Base-by-base conservation (phyloP, 2,329 filamentous ascomycete genomes). In the Aspergillus thermomutatus region DNA sequence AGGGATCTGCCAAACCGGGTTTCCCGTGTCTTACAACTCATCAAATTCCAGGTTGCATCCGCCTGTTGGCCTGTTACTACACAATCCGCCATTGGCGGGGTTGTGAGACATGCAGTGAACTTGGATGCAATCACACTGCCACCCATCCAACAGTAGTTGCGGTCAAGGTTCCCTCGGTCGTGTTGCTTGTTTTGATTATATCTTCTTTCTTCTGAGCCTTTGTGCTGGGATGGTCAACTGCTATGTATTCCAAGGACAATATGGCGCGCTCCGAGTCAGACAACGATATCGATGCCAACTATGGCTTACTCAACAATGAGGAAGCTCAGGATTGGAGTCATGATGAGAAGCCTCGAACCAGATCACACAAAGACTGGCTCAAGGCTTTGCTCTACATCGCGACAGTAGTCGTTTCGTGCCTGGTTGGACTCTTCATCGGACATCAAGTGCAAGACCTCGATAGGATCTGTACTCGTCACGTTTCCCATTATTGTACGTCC, bases 401-500 rank as follows among this genome's bases (percentile, higher is more conserved):
- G 0, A 43, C 56, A 6, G 53, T 62, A 2, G 46, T 62, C 0
- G 52, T 68, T 3, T 66, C 65, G 19, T 62, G 60, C 26, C 57
- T 65, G 60, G 48, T 63, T 4, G 64, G 62, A 2, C 31, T 62
- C 2, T 53, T 61, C 25, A 49, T 65, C 11, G 61, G 60, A 2
- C 54, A 52, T 10, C 54, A 58, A 9, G 21, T 52, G 10, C 43
- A 49, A 6, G 60, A 69, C 37, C 27, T 64, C 11, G 60, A 70
- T 37, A 45, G 57, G 11, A 40, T 62, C 3, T 71, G 68, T 52
- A 61, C 64, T 43, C 47, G 41, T 27, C 67, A 66, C 37, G 57
- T 64, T 9, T 63, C 66, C 3, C 59, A 67, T 26, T 65, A 66
- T 28, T 70, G 68, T 68, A 59, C 48, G 63, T 28, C 3, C 11